Base-by-base conservation (phyloP, 139 green algal genomes). In the Zygnema circumcarinatum region DNA sequence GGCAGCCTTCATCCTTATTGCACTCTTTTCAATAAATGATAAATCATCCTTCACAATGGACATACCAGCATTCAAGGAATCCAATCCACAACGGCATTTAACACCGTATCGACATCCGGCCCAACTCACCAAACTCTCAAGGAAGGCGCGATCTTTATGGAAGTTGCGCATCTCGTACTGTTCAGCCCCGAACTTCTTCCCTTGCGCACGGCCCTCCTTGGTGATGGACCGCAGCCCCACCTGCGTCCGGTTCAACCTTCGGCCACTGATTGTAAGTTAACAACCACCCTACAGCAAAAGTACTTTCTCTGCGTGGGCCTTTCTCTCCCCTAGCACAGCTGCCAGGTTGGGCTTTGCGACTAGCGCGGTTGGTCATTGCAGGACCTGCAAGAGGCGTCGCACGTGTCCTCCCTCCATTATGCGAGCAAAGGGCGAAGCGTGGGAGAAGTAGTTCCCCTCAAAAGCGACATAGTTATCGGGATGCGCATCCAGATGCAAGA, bases 401-500 rank as follows among this genome's bases (percentile, higher is more conserved):
- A 36, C 83, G 1, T 40, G n/a, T 20, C 79, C 79, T 0, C 47
- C n/a, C 79, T 90, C 85, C 76, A 88, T 90, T 52, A 90, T 90
- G 29, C 80, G 78, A 3, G 85, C 85, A 36, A 90, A 90, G 2
- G 79, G 29, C 25, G 62, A 83, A 32, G 85, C 85, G 39, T 90
- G 85, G 21, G 79, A 88, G 62, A 62, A 90, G 31, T 56, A 39
- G 79, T 90, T 90, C 32, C 79, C 85, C 41, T 90, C 85, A 35
- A 90, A 89, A 7, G 31, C n/a, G 36, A 87, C 81, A 73, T 90
- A 90, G 56, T 87, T 86, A 53, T 90, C 85, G 7, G 85, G 85
- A 53, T 90, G 85, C 0, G 85, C 85, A 53, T 90, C 85, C 36
- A 90, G 75, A 79, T 90, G 85, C 0, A 90, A 53, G 21, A 90